Base-by-base conservation (phyloP, 768 basidiomycete genomes). In the Leccinum subgranulosum region DNA sequence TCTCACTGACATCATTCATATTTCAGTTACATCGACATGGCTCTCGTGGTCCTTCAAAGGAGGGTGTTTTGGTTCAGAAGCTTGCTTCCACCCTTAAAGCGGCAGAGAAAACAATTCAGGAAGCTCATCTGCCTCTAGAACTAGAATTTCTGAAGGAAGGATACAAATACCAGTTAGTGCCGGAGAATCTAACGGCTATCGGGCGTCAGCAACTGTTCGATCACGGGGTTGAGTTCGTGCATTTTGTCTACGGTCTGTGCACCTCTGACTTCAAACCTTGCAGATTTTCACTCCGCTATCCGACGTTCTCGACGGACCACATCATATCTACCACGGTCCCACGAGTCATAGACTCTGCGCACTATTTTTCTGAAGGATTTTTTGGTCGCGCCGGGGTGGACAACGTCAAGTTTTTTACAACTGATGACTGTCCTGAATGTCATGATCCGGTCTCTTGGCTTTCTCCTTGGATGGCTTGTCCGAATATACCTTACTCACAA, bases 21-120 rank as follows among this genome's bases (percentile, higher is more conserved):
- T 41, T 23, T 11, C 46, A 79, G 78, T 68, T 79, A 61, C 74
- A 74, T 57, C 64, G 77, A 17, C 78, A 79, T 56, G 78, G 78
- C 23, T 73, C 72, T 53, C 76, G 77, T 41, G 73, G 68, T 59
- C 77, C 75, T 14, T 59, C 58, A 14, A 53, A 34, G 6, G 69
- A 71, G 65, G 65, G 65, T 15, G 6, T 15, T 27, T 71, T 63
- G 57, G 73, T 77, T 49, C 59, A 61, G 1, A 53, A 70, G 50
- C 71, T 79, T 29, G 69, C 67, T 15, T 46, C 56, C 14, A 75
- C 72, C 50, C 70, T 79, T 5, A 60, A 61, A 3, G 54, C 63
- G 45, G 56, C 66, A 8, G 50, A 53, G 17, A 64, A 65, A 2
- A 51, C 56, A 27, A 69, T 76, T 43, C 56, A 64, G 52, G 62